Conservation (phyloP, 169 alveolate genomes). For the Miamiensis avidus region DNA sequence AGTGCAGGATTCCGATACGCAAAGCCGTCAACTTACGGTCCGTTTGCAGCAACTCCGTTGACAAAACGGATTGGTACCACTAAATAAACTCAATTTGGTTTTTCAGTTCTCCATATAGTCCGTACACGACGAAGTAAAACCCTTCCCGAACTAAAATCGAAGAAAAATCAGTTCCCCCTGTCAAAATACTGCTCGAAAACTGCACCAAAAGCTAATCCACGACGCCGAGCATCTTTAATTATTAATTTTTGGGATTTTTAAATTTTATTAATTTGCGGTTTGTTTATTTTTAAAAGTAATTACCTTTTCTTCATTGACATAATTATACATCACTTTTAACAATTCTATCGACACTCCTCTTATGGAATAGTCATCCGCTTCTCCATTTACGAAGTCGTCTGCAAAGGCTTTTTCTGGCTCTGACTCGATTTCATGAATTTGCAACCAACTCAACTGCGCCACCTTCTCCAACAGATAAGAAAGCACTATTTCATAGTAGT, state of each 20-base stretch:
- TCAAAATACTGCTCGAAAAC: background rate
- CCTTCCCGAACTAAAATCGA: conserved; percentile 20
- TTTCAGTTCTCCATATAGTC: conserved; percentile 1
- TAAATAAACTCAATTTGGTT: conserved; percentile 11
- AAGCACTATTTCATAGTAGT: background rate
- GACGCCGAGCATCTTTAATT: background rate
- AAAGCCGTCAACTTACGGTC: conserved; percentile 9
- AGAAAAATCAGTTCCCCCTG: background rate
- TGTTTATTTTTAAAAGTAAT: too few species aligned
- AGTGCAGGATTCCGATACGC: background rate
- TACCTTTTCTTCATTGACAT: conserved; percentile 16
- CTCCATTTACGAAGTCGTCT: background rate
- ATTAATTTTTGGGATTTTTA: too few species aligned
- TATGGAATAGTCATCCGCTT: conserved; percentile 1
- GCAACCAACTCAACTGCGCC: background rate
- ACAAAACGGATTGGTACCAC: conserved; percentile 15
- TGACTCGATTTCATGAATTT: background rate
- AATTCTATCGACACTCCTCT: conserved; percentile 11
- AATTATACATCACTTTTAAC: background rate
- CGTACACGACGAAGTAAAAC: conserved; percentile 8
- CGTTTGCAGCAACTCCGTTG: background rate
- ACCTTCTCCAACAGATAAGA: background rate
- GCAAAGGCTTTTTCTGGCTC: conserved; percentile 22
- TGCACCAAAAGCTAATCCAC: background rate
- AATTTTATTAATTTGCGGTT: too few species aligned